These are phyloP conservation scores for Herpetomonas muscarum DNA, from an alignment of 208 protist species.

Conservation along the genomic window DNA sequence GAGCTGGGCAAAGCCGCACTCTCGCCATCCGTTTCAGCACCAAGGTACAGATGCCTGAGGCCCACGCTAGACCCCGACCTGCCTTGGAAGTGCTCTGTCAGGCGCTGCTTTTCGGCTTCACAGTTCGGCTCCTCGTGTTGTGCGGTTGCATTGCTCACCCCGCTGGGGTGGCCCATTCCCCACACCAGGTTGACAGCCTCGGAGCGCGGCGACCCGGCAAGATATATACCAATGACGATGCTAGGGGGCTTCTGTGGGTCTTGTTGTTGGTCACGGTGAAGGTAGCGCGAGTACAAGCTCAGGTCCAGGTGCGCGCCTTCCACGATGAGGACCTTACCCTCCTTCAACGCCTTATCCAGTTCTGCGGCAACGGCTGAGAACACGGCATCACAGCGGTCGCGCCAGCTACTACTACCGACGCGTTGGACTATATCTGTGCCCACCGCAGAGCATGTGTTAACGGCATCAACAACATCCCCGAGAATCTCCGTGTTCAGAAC, in stretches of 20 bases:
- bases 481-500: constrained; percentile 54
- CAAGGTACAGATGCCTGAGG: too few species aligned
- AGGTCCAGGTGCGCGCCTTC: constrained; percentile 45
- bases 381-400: neutral
- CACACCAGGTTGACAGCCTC: too few species aligned
- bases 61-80: too few species aligned
- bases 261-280: constrained; percentile 16
- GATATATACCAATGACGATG: neutral
- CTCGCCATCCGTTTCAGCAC: too few species aligned
- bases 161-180: too few species aligned
- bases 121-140: too few species aligned
- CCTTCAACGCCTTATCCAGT: constrained; percentile 30
- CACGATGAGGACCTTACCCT: constrained; percentile 48
- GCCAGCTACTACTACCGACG: constrained; percentile 6
- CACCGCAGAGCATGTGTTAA: too few species aligned
- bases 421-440: too few species aligned
- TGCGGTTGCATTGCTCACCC: constrained; percentile 1
- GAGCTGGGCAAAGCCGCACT: too few species aligned
- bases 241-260: neutral
- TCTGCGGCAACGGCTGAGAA: constrained; percentile 23
- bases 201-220: too few species aligned
- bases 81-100: too few species aligned
- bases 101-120: too few species aligned
- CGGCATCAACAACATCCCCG: constrained; percentile 22
- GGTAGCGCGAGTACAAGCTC: constrained; percentile 17